Percentiles rank a stretch among this genome's conserved stretches.
Conservation (phyloP, 1,284 basidiomycete species). For the Schizophyllum amplum region DNA sequence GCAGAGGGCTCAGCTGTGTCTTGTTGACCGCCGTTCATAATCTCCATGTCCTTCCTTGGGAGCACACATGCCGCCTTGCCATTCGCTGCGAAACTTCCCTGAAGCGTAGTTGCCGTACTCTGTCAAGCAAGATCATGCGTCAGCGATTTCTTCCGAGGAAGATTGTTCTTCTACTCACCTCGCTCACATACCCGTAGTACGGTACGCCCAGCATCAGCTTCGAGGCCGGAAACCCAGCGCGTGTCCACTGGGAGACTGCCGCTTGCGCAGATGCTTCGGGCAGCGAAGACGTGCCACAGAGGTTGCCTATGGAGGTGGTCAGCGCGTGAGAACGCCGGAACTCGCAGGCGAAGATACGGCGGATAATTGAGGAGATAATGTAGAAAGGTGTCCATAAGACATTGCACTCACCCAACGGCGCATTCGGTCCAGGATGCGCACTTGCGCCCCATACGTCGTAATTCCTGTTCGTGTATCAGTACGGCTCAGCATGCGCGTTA, state of each 20-base stretch:
- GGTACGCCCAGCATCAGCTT: slow-evolving; percentile 73
- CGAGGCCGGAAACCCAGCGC: slow-evolving; percentile 60
- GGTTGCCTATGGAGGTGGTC: slow-evolving; percentile 29
- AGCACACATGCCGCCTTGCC: too few relatives aligned
- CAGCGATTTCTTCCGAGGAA: too few relatives aligned
- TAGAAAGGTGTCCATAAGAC: slow-evolving; percentile 42
- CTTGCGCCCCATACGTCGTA: slow-evolving; percentile 63
- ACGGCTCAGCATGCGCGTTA: too few relatives aligned
- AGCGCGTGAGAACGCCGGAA: slow-evolving; percentile 29
- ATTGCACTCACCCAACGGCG: slow-evolving; percentile 50
- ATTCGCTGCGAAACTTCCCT: slow-evolving; percentile 21
- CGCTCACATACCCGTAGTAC: slow-evolving; percentile 54
- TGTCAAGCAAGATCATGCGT: slow-evolving; percentile 18
- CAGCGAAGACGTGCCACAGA: slow-evolving; percentile 57
- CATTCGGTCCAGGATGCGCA: slow-evolving; percentile 64
- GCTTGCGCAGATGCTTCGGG: slow-evolving; percentile 60
- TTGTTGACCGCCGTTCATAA: neutral
- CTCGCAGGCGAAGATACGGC: neutral
- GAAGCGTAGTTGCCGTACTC: slow-evolving; percentile 24
- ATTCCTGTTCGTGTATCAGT: slow-evolving; percentile 39
- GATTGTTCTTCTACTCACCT: slow-evolving; percentile 30
- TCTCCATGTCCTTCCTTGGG: neutral
- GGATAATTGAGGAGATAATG: slow-evolving; percentile 16
- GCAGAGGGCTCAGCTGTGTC: neutral
- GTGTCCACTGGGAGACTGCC: slow-evolving; percentile 59